Evolutionary conservation across 345 rosid genomes (phyloP).

Genomic region (Nephelium lappaceum): DNA sequence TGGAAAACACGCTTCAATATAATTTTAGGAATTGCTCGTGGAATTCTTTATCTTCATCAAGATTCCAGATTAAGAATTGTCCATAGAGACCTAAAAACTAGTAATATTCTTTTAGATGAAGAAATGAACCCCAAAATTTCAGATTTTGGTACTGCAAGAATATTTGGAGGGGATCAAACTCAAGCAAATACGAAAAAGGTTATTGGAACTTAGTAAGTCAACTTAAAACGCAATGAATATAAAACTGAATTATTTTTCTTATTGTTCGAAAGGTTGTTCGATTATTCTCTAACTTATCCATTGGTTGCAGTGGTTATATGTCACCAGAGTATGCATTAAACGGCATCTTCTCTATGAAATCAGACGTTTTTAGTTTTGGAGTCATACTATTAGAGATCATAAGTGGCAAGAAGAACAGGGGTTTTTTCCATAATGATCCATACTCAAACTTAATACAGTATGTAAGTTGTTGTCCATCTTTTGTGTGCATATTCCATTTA

Average conservation of each 20-base stretch:
- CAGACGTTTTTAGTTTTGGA: neutral
- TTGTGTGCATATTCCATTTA: neutral
- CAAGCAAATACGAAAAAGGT: conserved; percentile 34
- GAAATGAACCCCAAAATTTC: conserved; percentile 44
- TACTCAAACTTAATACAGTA: neutral
- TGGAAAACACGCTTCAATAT: conserved; percentile 32
- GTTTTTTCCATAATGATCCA: neutral
- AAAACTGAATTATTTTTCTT: too few species aligned
- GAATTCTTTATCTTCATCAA: conserved; percentile 42
- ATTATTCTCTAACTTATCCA: neutral
- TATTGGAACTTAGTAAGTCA: conserved; percentile 43
- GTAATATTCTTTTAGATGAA: conserved; percentile 37
- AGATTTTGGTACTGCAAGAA: conserved; percentile 47
- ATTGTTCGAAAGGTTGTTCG: too few species aligned
- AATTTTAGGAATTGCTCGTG: conserved; percentile 14
- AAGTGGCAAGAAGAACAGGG: neutral
- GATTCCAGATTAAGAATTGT: conserved; percentile 47
- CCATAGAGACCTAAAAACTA: conserved; percentile 43
- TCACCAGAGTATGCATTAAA: neutral
- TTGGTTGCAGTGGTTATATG: neutral
- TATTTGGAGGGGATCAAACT: conserved; percentile 26
- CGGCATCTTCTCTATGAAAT: neutral
- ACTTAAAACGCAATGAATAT: too few species aligned
- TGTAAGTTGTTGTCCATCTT: neutral
- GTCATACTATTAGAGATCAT: neutral